Percentiles rank a stretch among this genome's conserved stretches.
phyloP scores from a whole-genome alignment of 2,329 filamentous ascomycete species.

The Xylariaceae sp. region DNA sequence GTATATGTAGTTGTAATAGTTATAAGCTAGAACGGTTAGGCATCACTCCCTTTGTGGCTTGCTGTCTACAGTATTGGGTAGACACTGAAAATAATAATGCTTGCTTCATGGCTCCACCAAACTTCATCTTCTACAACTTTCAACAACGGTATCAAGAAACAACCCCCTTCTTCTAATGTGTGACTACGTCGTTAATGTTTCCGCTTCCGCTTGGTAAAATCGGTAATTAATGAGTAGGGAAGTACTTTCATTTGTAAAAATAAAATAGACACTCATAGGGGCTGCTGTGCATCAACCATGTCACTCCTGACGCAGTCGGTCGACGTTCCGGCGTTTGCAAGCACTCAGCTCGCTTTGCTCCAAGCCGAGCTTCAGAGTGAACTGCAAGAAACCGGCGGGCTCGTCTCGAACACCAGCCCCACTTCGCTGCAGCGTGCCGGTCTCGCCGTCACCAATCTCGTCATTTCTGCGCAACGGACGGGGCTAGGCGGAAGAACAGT shows the following conservation, averaged over 20 bases:
- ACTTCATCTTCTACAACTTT: constrained; percentile 15
- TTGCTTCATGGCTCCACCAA: constrained; percentile 14
- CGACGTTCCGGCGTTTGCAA: constrained; percentile 70
- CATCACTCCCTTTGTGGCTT: neutral
- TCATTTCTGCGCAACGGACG: constrained; percentile 75
- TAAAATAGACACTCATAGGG: constrained; percentile 62
- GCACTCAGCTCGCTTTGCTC: constrained; percentile 71
- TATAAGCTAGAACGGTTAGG: neutral
- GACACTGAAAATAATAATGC: neutral
- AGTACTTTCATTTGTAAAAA: neutral
- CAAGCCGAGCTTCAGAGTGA: constrained; percentile 73
- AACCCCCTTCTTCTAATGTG: neutral
- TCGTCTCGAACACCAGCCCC: constrained; percentile 70
- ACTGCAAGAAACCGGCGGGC: constrained; percentile 67
- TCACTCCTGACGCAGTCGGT: constrained; percentile 47
- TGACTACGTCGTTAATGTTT: neutral
- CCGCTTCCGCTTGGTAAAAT: neutral
- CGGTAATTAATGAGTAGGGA: neutral
- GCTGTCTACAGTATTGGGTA: too few relatives aligned
- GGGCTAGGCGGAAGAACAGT: constrained; percentile 91
- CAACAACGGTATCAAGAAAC: neutral
- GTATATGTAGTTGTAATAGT: neutral
- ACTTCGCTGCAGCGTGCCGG: constrained; percentile 72
- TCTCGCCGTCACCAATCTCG: constrained; percentile 77
- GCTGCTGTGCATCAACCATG: constrained; percentile 31